Evolutionary conservation across 2,329 filamentous ascomycete species (phyloP).

Genomic region (Epichloe elymi): DNA sequence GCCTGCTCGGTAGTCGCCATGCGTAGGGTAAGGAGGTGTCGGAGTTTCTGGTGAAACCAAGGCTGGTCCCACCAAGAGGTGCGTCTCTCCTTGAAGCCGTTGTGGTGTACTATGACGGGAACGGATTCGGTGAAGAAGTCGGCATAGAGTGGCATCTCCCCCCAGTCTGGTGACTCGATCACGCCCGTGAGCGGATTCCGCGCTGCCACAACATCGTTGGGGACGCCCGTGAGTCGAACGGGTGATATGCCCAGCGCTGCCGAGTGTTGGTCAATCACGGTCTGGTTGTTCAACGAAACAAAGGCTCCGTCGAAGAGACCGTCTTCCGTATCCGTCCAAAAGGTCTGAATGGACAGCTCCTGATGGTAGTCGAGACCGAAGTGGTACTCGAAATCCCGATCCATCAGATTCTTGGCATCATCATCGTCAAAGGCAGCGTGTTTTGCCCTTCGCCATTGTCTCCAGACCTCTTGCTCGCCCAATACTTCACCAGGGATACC

Average conservation of each 20-base stretch:
- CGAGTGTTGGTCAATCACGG: slow-evolving; percentile 9
- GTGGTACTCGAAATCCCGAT: slow-evolving; percentile 13
- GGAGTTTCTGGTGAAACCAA: slow-evolving; percentile 13
- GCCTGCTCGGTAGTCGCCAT: neutral
- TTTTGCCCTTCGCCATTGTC: slow-evolving; percentile 18
- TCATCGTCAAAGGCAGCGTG: neutral
- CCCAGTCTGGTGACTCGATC: slow-evolving; percentile 7
- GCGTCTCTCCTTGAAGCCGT: slow-evolving; percentile 12
- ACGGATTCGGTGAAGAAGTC: slow-evolving; percentile 13
- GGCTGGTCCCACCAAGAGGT: slow-evolving; percentile 13
- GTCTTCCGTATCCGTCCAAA: slow-evolving; percentile 8
- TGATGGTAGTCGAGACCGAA: slow-evolving; percentile 17
- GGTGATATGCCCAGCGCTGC: slow-evolving; percentile 8
- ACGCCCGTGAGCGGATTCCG: slow-evolving; percentile 6
- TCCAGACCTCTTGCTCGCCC: slow-evolving; percentile 15
- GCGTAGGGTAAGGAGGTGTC: slow-evolving; percentile 4
- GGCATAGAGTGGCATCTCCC: slow-evolving; percentile 5
- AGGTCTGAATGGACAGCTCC: slow-evolving; percentile 10
- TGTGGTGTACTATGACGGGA: slow-evolving; percentile 13
- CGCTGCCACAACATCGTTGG: slow-evolving; percentile 8
- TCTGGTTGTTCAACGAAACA: slow-evolving; percentile 10
- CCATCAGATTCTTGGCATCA: slow-evolving; percentile 1
- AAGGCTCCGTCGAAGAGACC: slow-evolving; percentile 12
- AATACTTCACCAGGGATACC: slow-evolving; percentile 13
- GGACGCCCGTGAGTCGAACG: slow-evolving; percentile 9